Conservation (phyloP, 805 yeast species). For the Metschnikowia reukaufii region DNA sequence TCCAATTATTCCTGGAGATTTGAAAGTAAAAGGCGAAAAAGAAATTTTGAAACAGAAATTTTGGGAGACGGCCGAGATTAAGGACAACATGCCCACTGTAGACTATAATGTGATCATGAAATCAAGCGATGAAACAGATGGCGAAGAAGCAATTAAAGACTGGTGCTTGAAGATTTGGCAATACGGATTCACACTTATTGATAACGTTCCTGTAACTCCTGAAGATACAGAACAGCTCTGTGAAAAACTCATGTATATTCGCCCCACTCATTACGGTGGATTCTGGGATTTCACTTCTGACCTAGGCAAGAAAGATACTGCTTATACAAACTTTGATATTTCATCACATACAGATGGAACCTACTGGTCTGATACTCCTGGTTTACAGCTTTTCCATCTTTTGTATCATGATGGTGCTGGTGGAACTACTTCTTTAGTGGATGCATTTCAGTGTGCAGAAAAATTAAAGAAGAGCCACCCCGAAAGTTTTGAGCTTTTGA, state of each 20-base stretch:
- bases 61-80: slow-evolving; percentile 48
- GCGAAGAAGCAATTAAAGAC: slow-evolving; percentile 48
- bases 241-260: slow-evolving; percentile 56
- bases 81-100: slow-evolving; percentile 45
- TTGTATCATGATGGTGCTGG: slow-evolving; percentile 64
- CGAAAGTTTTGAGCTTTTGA: slow-evolving; percentile 50
- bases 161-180: slow-evolving; percentile 55
- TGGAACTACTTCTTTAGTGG: slow-evolving; percentile 66
- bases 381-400: slow-evolving; percentile 66
- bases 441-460: slow-evolving; percentile 62
- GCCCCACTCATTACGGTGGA: slow-evolving; percentile 77
- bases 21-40: slow-evolving; percentile 29
- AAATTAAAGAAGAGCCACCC: slow-evolving; percentile 48
- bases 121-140: slow-evolving; percentile 26
- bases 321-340: slow-evolving; percentile 66
- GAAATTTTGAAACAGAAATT: slow-evolving; percentile 30
- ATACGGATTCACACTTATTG: slow-evolving; percentile 62
- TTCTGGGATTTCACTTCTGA: slow-evolving; percentile 79
- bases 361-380: slow-evolving; percentile 73
- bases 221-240: slow-evolving; percentile 58
- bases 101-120: slow-evolving; percentile 48
- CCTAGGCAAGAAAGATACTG: slow-evolving; percentile 65
- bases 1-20: slow-evolving; percentile 33
- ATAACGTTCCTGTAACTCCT: slow-evolving; percentile 59
- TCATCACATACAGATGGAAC: slow-evolving; percentile 73